Conservation (phyloP, 164 flowering plant genomes). For the Warburgia ugandensis region DNA sequence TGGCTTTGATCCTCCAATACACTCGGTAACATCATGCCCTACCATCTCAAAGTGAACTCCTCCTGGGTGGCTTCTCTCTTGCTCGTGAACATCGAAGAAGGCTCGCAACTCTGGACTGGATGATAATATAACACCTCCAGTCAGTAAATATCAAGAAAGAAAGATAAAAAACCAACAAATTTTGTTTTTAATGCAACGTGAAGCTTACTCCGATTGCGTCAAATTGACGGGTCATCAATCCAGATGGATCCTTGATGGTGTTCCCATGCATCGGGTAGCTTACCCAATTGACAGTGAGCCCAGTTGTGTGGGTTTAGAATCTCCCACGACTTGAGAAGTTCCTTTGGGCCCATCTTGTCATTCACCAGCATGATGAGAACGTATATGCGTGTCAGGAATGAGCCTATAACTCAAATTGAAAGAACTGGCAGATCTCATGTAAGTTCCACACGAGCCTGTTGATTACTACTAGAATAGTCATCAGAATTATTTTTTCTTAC, state of each 20-base stretch:
- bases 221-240: slow-evolving; percentile 88
- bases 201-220: no score
- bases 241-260: slow-evolving; percentile 92
- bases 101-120: slow-evolving; percentile 60
- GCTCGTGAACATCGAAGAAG: slow-evolving; percentile 66
- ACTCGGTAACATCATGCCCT: slow-evolving; percentile 68
- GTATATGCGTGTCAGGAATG: no score
- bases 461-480: not conserved
- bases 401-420: not conserved
- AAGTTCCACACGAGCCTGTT: not conserved
- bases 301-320: slow-evolving; percentile 76
- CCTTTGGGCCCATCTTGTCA: slow-evolving; percentile 81
- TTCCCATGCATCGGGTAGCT: slow-evolving; percentile 96
- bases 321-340: slow-evolving; percentile 71
- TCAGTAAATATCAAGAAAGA: not conserved
- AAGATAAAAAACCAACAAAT: slow-evolving; percentile 8
- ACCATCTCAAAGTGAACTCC: slow-evolving; percentile 66
- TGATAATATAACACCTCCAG: not conserved
- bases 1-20: slow-evolving; percentile 52
- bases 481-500: no score
- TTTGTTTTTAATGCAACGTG: slow-evolving; percentile 21
- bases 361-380: slow-evolving; percentile 76
- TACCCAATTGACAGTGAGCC: slow-evolving; percentile 84
- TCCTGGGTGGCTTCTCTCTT: slow-evolving; percentile 68
- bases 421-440: not conserved